Evolutionary conservation across 1,284 basidiomycete species (phyloP).

Genomic region (Porodaedalea pini): DNA sequence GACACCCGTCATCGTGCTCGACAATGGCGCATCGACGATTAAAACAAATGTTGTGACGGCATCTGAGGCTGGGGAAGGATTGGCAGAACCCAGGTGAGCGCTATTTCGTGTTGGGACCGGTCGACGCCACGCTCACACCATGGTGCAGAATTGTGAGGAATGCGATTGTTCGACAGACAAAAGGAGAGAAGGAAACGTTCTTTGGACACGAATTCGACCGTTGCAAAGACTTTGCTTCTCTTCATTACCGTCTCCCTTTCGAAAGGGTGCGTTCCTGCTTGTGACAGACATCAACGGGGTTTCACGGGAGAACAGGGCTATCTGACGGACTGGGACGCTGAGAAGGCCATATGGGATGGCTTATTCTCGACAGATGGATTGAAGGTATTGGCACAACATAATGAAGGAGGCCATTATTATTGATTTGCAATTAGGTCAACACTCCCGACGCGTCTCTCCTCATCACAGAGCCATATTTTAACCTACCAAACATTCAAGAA

Average conservation of each 20-base stretch:
- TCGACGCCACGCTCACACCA: no score
- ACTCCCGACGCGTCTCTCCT: conserved; percentile 70
- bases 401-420: not conserved
- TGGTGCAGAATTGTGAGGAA: conserved; percentile 65
- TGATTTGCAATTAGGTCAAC: conserved; percentile 52
- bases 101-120: no score
- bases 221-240: conserved; percentile 73
- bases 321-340: conserved; percentile 87
- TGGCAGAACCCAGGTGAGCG: no score
- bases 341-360: conserved; percentile 89
- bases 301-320: conserved; percentile 59
- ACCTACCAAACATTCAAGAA: conserved; percentile 86
- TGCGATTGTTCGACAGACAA: conserved; percentile 69
- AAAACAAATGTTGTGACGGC: conserved; percentile 60
- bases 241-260: conserved; percentile 80
- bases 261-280: conserved; percentile 62
- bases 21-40: conserved; percentile 82
- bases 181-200: conserved; percentile 74
- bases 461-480: conserved; percentile 92
- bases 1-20: conserved; percentile 60
- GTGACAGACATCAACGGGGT: conserved; percentile 18
- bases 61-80: conserved; percentile 13
- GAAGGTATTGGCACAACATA: conserved; percentile 45
- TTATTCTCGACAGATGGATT: conserved; percentile 70
- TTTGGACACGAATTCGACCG: conserved; percentile 76